Percentiles rank a stretch among this genome's conserved stretches.
Evolutionary conservation across 225 moss, liverwort and hornwort genomes (phyloP).

Genomic region (Asterella californica): DNA sequence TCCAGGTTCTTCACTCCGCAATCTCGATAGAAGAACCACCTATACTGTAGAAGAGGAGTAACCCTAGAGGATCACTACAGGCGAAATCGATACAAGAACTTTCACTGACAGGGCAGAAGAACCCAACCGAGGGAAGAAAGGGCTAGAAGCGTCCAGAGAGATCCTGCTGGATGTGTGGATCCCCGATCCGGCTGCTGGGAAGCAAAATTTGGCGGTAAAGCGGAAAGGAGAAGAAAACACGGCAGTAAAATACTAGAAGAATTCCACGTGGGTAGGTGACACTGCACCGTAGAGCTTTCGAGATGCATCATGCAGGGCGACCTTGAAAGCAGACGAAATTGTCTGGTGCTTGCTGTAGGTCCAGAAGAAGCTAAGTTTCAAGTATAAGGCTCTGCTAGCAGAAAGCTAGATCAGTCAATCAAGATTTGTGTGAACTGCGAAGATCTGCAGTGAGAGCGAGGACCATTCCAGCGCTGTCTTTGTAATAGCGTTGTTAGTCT

Average conservation of each 20-base stretch:
- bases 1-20: no score
- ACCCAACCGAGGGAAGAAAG: no score
- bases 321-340: neutral
- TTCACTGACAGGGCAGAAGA: no score
- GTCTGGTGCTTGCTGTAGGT: neutral
- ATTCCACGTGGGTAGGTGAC: slow-evolving; percentile 14
- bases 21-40: no score
- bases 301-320: neutral
- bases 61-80: no score
- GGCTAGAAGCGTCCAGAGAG: slow-evolving; percentile 12
- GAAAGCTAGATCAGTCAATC: neutral
- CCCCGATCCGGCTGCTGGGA: no score
- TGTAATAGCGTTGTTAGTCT: neutral
- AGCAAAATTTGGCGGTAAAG: neutral
- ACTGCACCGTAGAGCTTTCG: slow-evolving; percentile 1
- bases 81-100: no score
- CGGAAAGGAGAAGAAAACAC: no score
- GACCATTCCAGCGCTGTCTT: neutral
- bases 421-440: neutral
- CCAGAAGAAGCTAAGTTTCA: no score
- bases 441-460: neutral
- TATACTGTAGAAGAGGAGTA: no score
- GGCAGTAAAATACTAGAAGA: neutral
- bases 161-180: slow-evolving; percentile 5
- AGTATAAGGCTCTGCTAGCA: no score